A percentile compares a stretch with the other conserved stretches of the same genome.
Evolutionary conservation across 257 asterid genomes (phyloP).

Genomic region (Salvia splendens): DNA sequence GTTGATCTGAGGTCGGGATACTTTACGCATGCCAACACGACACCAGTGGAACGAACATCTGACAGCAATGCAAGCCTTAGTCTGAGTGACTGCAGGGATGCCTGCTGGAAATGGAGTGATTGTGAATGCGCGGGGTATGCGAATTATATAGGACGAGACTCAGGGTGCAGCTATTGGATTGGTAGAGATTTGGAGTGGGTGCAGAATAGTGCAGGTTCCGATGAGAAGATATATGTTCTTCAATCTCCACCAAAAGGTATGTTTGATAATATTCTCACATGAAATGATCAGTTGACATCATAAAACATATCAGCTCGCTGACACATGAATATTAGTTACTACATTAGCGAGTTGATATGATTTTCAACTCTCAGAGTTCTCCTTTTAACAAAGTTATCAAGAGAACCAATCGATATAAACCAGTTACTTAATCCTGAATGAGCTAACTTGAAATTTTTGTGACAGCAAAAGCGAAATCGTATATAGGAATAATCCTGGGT

Average conservation of each 20-base stretch:
- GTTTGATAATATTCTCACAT: too few species aligned
- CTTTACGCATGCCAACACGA: conserved; percentile 1
- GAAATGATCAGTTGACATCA: too few species aligned
- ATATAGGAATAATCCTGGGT: conserved; percentile 22
- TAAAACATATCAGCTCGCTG: too few species aligned
- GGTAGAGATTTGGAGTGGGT: conserved; percentile 39
- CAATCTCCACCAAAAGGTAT: conserved; percentile 6
- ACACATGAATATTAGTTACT: too few species aligned
- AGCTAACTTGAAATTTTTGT: not conserved
- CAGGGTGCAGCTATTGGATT: conserved; percentile 42
- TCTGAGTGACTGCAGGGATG: conserved; percentile 43
- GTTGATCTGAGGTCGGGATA: conserved; percentile 22
- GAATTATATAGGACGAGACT: conserved; percentile 20
- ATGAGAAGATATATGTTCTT: conserved; percentile 15
- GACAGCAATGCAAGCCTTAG: conserved; percentile 34
- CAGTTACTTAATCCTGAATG: too few species aligned
- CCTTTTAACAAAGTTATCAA: too few species aligned
- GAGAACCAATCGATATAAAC: too few species aligned
- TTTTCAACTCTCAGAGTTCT: too few species aligned
- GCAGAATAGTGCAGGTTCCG: conserved; percentile 30
- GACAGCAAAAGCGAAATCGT: conserved; percentile 12
- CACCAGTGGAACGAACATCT: not conserved
- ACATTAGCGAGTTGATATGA: too few species aligned
- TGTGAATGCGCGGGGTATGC: conserved; percentile 46
- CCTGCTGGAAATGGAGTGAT: conserved; percentile 40